Evolutionary conservation across 306 rosid genomes (phyloP).

Genomic region (Rubus parviflorus): DNA sequence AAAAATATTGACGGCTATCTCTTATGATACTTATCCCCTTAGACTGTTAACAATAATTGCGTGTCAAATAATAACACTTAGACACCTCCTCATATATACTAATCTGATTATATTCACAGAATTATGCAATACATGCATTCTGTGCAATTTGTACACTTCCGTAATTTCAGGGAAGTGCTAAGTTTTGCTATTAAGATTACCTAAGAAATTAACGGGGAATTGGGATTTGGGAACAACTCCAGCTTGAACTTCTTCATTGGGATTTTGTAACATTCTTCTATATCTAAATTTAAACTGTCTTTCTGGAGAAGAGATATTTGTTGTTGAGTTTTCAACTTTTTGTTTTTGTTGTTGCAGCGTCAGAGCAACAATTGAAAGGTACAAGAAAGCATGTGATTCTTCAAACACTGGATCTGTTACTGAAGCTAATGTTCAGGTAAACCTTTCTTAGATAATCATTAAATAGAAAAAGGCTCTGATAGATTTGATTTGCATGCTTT

Average conservation of each 20-base stretch:
- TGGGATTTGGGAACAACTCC: too few relatives aligned
- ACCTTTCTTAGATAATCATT: background rate
- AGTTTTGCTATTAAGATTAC: too few relatives aligned
- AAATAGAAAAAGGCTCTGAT: too few relatives aligned
- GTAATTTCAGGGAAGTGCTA: background rate
- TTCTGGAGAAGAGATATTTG: background rate
- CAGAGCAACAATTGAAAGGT: constrained; percentile 87
- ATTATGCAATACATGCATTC: background rate
- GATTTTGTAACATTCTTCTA: background rate
- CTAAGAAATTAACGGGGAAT: too few relatives aligned
- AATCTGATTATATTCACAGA: background rate
- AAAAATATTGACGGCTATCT: background rate
- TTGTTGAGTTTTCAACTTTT: background rate
- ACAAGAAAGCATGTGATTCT: constrained; percentile 78
- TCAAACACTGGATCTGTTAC: constrained; percentile 67
- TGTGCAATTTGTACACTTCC: background rate
- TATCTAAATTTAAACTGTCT: background rate
- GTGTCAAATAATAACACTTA: background rate
- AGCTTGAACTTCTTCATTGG: too few relatives aligned
- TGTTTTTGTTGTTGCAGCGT: constrained; percentile 48
- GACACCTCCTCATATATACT: background rate
- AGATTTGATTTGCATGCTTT: background rate
- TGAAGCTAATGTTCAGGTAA: constrained; percentile 81
- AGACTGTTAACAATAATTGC: background rate
- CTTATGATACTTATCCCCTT: background rate